Percentiles rank a stretch among this genome's conserved stretches.
These are phyloP conservation scores for Taiozyma sp. DNA, from an alignment of 1,139 yeast genomes.

Conservation along the genomic window DNA sequence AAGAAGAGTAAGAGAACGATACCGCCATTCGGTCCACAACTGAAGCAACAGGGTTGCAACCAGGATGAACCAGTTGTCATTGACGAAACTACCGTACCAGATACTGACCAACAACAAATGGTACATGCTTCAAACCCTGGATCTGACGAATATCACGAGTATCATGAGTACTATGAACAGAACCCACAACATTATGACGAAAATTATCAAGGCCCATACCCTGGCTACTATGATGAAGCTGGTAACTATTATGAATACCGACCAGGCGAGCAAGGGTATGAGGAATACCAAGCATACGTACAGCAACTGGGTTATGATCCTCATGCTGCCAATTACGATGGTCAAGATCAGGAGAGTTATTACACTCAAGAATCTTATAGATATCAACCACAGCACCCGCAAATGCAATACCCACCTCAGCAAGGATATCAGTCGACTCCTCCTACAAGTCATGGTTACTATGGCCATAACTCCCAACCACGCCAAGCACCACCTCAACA, in stretches of 20 bases:
- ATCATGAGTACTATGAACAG: not conserved
- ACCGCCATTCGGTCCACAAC: not conserved
- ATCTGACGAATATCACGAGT: not conserved
- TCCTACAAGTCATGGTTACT: not conserved
- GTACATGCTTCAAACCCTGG: not conserved
- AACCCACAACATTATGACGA: not conserved
- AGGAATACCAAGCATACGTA: not conserved
- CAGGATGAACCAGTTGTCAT: not conserved
- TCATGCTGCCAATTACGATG: not conserved
- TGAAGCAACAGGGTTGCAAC: not conserved
- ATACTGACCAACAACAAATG: not conserved
- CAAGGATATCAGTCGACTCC: not conserved
- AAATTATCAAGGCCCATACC: not conserved
- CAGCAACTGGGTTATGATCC: not conserved
- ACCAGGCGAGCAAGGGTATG: not conserved
- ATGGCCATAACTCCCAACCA: not conserved
- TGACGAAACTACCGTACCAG: not conserved
- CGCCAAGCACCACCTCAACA: conserved; percentile 2
- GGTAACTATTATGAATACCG: not conserved
- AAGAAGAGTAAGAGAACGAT: conserved; percentile 11
- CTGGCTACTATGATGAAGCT: not conserved
- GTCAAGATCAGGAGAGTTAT: not conserved
- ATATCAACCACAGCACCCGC: not conserved
- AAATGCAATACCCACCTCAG: not conserved
- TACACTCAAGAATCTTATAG: not conserved